Base-by-base conservation (phyloP, 257 asterid species). In the Anisodus tanguticus region DNA sequence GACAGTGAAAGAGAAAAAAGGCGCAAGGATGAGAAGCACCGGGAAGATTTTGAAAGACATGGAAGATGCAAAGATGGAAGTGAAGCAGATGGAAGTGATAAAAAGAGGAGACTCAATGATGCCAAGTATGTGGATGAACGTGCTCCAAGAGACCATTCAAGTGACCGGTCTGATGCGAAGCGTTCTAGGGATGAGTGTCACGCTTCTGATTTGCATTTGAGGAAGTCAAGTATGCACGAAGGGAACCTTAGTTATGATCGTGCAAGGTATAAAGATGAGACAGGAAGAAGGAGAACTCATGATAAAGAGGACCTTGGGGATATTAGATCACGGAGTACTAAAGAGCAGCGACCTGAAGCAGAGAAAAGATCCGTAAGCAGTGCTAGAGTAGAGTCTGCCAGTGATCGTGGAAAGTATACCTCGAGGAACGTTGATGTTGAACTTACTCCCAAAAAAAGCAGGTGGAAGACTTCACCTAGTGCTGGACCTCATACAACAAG, bases 381-480 rank as follows among this genome's bases (percentile, higher is more conserved):
- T 87, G 85, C 87, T 17, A 90, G 91, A 87, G 70, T 87, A 58
- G 96, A 95, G 81, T 71, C 84, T 2, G 81, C 83, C 74, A 71
- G 89, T 86, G 97, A 95, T 76, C 89, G 94, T 90, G 97, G 90
- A 83, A 89, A 94, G 89, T 90, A 95, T 68, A 45, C 90, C 85
- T 90, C 98, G 59, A 92, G 92, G 84, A 91, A 88, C 92, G 89
- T 89, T 82, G 97, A 96, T 67, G 6, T 83, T 41, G 99, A 92
- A 79, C 88, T 66, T 84, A 80, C 90, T 85, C 87, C 94, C 70
- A 88, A 88, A 62, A 95, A 91, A 82, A 81, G 86, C 85, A 95
- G 95, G 88, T 89, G 94, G 86, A 90, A 93, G 84, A 86, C 90
- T 84, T 95, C 99, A 19, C 98, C 99, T 64, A 88, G 93, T 88